Base-by-base conservation (phyloP, 2,329 filamentous ascomycete genomes). In the Colletotrichum echinochloae region DNA sequence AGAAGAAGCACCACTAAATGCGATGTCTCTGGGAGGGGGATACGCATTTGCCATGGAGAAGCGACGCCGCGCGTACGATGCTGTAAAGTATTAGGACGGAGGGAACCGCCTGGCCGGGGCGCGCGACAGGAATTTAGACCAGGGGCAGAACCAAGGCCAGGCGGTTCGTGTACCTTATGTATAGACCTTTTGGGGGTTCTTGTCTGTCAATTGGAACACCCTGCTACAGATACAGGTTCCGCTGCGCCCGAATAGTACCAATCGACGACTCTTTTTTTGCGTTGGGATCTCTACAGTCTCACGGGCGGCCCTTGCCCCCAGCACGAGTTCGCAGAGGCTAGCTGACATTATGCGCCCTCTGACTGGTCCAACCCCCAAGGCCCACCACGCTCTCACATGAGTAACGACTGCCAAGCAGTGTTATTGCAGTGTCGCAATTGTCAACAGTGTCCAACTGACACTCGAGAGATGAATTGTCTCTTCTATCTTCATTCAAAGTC, bases 1-100 rank as follows among this genome's bases (percentile, higher is more conserved):
- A 86, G 78, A 86, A 84, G 83, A 85, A 81, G 79, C 83, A 86
- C 79, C 72, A 73, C 72, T 73, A 73, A 68, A 55, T 41, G n/a
- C 41, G 23, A 20, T 8, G 30, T 23, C 55, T 62, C 57, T 57
- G 64, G 51, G 51, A 57, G 57, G 63, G 41, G 63, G 35, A 48
- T 28, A 30, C 26, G 30, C n/a, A 49, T 52, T 54, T 33, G 33
- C 37, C 18, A 26, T 23, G 48, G 59, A 63, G 33, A 41, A 48
- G 46, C 49, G 39, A 37, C 44, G 65, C 68, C 66, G 61, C 66
- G 69, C 60, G 52, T 26, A 65, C 30, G 39, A 57, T 60, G 69
- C 67, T 65, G 60, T 71, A 66, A 70, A 71, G 69, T 71, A 60
- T 71, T 68, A 68, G 44, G 39, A 65, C 62, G 62, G 48, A 46